Base-by-base conservation (phyloP, 2,329 filamentous ascomycete species). In the Boeremia lycopersici region DNA sequence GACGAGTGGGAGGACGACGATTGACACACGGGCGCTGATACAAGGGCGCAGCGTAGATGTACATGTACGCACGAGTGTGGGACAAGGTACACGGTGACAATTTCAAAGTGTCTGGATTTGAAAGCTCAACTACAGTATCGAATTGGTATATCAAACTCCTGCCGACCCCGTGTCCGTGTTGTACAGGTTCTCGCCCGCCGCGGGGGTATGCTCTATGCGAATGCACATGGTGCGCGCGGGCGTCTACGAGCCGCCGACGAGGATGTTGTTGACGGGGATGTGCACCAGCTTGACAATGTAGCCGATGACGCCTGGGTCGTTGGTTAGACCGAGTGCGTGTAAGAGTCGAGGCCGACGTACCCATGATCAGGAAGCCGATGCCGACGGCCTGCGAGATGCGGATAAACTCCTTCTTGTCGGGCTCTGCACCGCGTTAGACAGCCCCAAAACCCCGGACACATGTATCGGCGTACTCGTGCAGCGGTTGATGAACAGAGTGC, bases 231-330 rank as follows among this genome's bases (percentile, higher is more conserved):
- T n/a, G n/a, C n/a, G n/a, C n/a, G 17, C 8, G 34, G 33, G 38
- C 36, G 41, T 56, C 59, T 74, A 76, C 64, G 74, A 74, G 43
- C 73, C 74, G 52, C 74, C 74, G 58, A 82, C 80, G 55, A 82
- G 74, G 60, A 82, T 82, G 70, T 82, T 82, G 73, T 82, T 82
- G 59, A 82, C 77, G 40, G 80, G 80, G 55, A 82, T 82, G 67
- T 82, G 80, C 48, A 82, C 74, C 49, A 82, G 77, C 72, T 82
- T 82, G 65, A 82, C 79, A 40, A 81, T 66, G 68, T 81, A 82
- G 61, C 80, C 80, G 55, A 82, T 80, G 50, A 79, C 78, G 41
- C 80, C 40, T 42, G 28, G n/a, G n/a, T n/a, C n/a, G n/a, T n/a
- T n/a, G n/a, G n/a, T n/a, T n/a, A n/a, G n/a, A n/a, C n/a, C n/a